phyloP scores from a whole-genome alignment of 805 yeast species.

The Saccharomyces paradoxus region DNA sequence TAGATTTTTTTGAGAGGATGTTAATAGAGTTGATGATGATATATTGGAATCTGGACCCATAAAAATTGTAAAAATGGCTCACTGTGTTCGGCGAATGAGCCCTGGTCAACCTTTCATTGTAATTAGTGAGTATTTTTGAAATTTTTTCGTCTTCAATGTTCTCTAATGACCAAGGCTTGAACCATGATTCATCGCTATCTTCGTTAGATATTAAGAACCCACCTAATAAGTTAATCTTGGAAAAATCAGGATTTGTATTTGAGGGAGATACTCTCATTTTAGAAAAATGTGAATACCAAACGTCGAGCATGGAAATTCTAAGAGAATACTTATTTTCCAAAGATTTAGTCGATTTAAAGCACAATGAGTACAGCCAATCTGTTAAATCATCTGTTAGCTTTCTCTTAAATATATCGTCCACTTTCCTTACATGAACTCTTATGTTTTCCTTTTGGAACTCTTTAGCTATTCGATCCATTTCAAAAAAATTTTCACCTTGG shows the following conservation, averaged over 20 bases:
- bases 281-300: conserved; percentile 17
- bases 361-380: conserved; percentile 17
- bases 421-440: conserved; percentile 14
- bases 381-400: conserved; percentile 19
- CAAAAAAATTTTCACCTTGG: conserved; percentile 12
- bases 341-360: conserved; percentile 5
- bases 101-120: conserved; percentile 17
- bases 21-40: conserved; percentile 22
- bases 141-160: conserved; percentile 10
- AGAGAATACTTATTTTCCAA: conserved; percentile 10
- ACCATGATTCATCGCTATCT: conserved; percentile 22
- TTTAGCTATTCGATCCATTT: conserved; percentile 11
- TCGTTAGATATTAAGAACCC: conserved; percentile 23
- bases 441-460: conserved; percentile 18
- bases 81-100: conserved; percentile 9
- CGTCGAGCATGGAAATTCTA: conserved; percentile 18
- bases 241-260: conserved; percentile 7
- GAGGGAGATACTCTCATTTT: conserved; percentile 7
- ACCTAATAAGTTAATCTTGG: conserved; percentile 24
- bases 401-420: conserved; percentile 20
- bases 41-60: conserved; percentile 38
- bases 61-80: conserved; percentile 22
- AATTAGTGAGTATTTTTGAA: conserved; percentile 12
- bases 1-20: conserved; percentile 14
- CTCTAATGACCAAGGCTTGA: conserved; percentile 22